Evolutionary conservation across 23 red algal species (phyloP).

Genomic region (Agarophyton chilense): DNA sequence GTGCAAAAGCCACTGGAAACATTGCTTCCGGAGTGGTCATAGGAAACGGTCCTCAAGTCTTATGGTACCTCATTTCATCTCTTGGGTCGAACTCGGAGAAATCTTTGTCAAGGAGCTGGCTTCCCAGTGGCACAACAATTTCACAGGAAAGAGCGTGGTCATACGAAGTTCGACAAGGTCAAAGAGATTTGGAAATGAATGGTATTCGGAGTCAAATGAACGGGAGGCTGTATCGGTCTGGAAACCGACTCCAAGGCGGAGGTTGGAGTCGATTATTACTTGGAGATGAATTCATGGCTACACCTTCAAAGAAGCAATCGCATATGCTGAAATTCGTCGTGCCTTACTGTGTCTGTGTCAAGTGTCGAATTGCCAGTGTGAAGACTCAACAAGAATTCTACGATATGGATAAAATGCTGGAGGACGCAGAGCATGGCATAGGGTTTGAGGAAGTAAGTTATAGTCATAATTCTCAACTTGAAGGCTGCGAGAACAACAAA

Average conservation of each 20-base stretch:
- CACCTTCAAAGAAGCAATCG: slow-evolving; percentile 30
- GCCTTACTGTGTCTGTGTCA: slow-evolving; percentile 28
- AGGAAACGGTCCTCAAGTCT: slow-evolving; percentile 6
- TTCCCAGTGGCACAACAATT: slow-evolving; percentile 10
- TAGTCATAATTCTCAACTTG: not conserved
- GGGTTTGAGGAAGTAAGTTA: not conserved
- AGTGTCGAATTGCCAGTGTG: not conserved
- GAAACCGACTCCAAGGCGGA: slow-evolving; percentile 2
- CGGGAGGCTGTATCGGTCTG: slow-evolving; percentile 32
- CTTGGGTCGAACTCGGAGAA: slow-evolving; percentile 9
- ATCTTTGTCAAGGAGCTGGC: not conserved
- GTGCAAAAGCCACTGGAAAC: slow-evolving; percentile 1
- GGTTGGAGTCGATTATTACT: slow-evolving; percentile 36
- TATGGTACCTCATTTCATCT: slow-evolving; percentile 41
- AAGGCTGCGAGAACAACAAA: not conserved
- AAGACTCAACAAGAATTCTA: slow-evolving; percentile 7
- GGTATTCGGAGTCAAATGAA: slow-evolving; percentile 9
- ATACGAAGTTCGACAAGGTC: slow-evolving; percentile 22
- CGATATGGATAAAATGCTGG: slow-evolving; percentile 46
- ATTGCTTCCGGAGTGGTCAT: not conserved
- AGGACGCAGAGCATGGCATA: slow-evolving; percentile 37
- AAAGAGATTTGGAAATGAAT: not conserved
- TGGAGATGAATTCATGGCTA: slow-evolving; percentile 3
- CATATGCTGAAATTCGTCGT: slow-evolving; percentile 15
- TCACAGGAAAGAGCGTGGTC: not conserved